Percentiles rank a stretch among this genome's conserved stretches.
Conservation (phyloP, 495 filamentous ascomycete genomes). For the Cercophora scortea region DNA sequence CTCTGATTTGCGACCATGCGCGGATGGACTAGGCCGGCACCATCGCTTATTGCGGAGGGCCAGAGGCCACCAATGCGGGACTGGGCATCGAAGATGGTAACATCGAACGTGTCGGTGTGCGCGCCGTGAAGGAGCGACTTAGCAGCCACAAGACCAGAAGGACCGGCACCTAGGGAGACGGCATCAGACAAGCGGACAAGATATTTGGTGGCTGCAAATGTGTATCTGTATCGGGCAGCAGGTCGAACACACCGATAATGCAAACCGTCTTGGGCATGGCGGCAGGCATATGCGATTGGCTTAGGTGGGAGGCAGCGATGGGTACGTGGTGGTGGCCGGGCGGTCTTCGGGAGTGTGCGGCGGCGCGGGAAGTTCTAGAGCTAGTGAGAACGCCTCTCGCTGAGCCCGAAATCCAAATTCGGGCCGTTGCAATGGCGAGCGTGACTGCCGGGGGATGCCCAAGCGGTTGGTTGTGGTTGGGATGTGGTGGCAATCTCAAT, state of each 20-base stretch:
- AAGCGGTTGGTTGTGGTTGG: too few relatives aligned
- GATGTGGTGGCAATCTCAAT: too few relatives aligned
- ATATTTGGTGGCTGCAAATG: too few relatives aligned
- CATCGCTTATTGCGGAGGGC: conserved; percentile 42
- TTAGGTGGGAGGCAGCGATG: neutral
- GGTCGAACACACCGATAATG: conserved; percentile 50
- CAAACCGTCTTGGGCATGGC: conserved; percentile 52
- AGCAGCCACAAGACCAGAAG: conserved; percentile 73
- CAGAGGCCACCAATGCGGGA: conserved; percentile 69
- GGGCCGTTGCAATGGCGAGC: too few relatives aligned
- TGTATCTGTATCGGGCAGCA: too few relatives aligned
- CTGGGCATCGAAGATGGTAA: conserved; percentile 64
- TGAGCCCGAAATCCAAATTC: neutral
- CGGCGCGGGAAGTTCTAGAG: neutral
- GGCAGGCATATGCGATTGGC: neutral
- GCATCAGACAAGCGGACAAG: too few relatives aligned
- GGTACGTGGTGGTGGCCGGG: neutral
- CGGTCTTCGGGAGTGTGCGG: neutral
- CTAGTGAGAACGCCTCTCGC: too few relatives aligned
- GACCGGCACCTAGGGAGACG: conserved; percentile 56
- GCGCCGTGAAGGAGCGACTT: conserved; percentile 64
- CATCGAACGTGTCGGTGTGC: conserved; percentile 49
- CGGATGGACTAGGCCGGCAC: conserved; percentile 47
- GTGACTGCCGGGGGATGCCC: too few relatives aligned
- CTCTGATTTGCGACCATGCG: conserved; percentile 74